phyloP scores from a whole-genome alignment of 495 filamentous ascomycete genomes.

The Penicillium ochrochloron region DNA sequence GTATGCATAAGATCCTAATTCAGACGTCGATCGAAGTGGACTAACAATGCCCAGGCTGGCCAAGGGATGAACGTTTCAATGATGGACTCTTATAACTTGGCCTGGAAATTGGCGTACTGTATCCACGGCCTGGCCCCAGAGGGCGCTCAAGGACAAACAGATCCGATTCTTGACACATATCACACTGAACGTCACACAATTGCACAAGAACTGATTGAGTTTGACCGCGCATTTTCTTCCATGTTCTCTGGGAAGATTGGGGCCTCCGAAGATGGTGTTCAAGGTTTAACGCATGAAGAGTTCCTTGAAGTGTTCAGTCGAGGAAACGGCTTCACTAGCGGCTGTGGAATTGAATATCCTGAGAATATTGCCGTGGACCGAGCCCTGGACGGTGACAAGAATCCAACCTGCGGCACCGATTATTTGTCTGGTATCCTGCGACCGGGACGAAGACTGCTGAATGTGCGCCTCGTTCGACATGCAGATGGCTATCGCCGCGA shows the following conservation, averaged over 20 bases:
- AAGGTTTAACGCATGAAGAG: slow-evolving; percentile 52
- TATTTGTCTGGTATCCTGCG: slow-evolving; percentile 49
- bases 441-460: slow-evolving; percentile 38
- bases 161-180: slow-evolving; percentile 70
- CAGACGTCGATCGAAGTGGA: background rate
- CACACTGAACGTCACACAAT: slow-evolving; percentile 68
- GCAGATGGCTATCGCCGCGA: slow-evolving; percentile 51
- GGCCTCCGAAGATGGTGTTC: slow-evolving; percentile 30
- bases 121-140: slow-evolving; percentile 61
- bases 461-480: slow-evolving; percentile 46
- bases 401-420: slow-evolving; percentile 45
- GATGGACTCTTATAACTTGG: slow-evolving; percentile 80
- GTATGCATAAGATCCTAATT: slow-evolving; percentile 31
- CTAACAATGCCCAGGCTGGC: slow-evolving; percentile 59
- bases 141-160: slow-evolving; percentile 39
- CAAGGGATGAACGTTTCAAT: slow-evolving; percentile 92
- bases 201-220: slow-evolving; percentile 74
- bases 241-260: slow-evolving; percentile 57
- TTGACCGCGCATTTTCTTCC: slow-evolving; percentile 64
- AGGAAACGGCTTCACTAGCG: slow-evolving; percentile 53
- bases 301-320: slow-evolving; percentile 56
- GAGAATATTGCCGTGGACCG: slow-evolving; percentile 46
- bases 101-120: slow-evolving; percentile 80
- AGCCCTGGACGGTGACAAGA: slow-evolving; percentile 18
- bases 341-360: slow-evolving; percentile 52